phyloP scores from a whole-genome alignment of 2,329 filamentous ascomycete genomes.

The Stachybotrys elegans region DNA sequence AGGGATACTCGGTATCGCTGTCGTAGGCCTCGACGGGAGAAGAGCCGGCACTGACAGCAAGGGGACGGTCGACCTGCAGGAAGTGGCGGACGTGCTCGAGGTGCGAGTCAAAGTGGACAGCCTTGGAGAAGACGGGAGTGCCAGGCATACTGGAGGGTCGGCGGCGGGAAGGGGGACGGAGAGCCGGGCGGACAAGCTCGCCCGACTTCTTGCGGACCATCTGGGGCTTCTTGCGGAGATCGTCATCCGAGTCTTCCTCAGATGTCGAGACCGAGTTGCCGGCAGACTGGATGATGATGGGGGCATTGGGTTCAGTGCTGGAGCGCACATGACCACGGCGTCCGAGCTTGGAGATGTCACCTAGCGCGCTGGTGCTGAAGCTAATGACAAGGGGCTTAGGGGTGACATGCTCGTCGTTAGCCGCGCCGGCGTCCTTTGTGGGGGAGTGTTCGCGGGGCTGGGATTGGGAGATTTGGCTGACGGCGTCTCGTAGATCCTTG shows the following conservation, averaged over 20 bases:
- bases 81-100: conserved; percentile 96
- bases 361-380: conserved; percentile 41
- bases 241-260: conserved; percentile 60
- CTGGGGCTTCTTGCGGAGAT: conserved; percentile 65
- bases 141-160: conserved; percentile 96
- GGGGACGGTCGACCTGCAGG: conserved; percentile 83
- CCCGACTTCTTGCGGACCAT: conserved; percentile 99
- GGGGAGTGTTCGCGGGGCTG: conserved; percentile 37
- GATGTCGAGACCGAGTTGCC: conserved; percentile 48
- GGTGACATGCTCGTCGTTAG: not conserved
- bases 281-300: conserved; percentile 36
- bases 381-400: conserved; percentile 34
- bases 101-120: conserved; percentile 96
- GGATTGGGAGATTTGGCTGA: conserved; percentile 69
- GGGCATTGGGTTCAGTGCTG: conserved; percentile 48
- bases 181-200: conserved; percentile 87
- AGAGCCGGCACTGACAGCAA: conserved; percentile 92
- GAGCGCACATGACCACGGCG: conserved; percentile 50
- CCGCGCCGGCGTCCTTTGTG: not conserved
- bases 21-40: conserved; percentile 88
- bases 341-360: conserved; percentile 31
- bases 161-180: conserved; percentile 72
- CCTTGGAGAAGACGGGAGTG: conserved; percentile 91
- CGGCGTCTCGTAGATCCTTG: conserved; percentile 74
- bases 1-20: conserved; percentile 85